Conservation (phyloP, 306 rosid species). For the Castanopsis chinensis region DNA sequence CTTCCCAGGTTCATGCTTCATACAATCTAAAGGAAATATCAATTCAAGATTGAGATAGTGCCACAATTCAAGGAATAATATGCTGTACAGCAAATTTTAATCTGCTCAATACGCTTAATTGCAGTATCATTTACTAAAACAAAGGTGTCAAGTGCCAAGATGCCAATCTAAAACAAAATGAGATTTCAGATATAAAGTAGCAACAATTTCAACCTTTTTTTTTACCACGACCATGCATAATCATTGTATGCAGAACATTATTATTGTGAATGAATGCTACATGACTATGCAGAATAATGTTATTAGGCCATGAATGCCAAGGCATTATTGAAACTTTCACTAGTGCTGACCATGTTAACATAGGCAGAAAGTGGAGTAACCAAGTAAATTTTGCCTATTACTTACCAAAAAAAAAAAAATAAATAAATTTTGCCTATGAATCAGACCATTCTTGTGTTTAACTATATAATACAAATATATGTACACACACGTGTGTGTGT, state of each 20-base stretch:
- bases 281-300: no score
- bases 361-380: background rate
- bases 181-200: background rate
- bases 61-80: background rate
- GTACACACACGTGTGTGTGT: no score
- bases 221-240: background rate
- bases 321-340: background rate
- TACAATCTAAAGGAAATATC: conserved; percentile 36
- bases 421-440: background rate
- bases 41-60: background rate
- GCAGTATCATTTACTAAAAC: conserved; percentile 2
- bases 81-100: background rate
- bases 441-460: background rate
- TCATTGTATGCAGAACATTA: background rate
- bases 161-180: background rate
- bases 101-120: background rate
- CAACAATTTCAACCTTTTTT: background rate
- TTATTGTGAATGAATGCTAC: background rate
- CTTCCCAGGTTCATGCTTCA: conserved; percentile 49
- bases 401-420: no score
- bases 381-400: background rate
- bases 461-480: background rate
- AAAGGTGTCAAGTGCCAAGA: background rate
- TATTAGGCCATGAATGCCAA: background rate
- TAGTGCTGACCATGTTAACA: background rate